Percentiles rank a stretch among this genome's conserved stretches.
These are phyloP conservation scores for Prototheca wickerhamii DNA, from an alignment of 163 green algal species.

Conservation along the genomic window DNA sequence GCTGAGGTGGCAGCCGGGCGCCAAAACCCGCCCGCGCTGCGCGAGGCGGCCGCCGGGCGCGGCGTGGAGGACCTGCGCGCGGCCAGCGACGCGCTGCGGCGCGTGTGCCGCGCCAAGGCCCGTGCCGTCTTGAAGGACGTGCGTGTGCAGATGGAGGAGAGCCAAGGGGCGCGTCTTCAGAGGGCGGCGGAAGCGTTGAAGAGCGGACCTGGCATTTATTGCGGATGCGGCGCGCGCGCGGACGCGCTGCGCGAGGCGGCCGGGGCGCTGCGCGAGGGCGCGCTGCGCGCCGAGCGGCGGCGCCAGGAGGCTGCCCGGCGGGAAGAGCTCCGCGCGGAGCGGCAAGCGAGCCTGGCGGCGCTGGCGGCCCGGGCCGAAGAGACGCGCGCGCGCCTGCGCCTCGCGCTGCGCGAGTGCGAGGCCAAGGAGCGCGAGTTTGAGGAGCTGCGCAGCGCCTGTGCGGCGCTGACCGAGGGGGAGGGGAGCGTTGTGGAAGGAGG, in stretches of 20 bases:
- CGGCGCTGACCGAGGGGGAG: too few relatives aligned
- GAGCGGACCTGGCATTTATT: too few relatives aligned
- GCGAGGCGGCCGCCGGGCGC: slow-evolving; percentile 20
- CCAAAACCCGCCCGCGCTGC: slow-evolving; percentile 48
- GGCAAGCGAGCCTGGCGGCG: neutral
- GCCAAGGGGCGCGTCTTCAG: slow-evolving; percentile 4
- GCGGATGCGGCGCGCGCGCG: too few relatives aligned
- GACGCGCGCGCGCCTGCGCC: too few relatives aligned
- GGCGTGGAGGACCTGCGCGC: slow-evolving; percentile 26
- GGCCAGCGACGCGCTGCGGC: slow-evolving; percentile 43
- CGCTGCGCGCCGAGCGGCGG: slow-evolving; percentile 2
- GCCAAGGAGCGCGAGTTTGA: too few relatives aligned
- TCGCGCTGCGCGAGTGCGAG: too few relatives aligned
- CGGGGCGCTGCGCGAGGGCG: too few relatives aligned
- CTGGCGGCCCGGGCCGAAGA: neutral
- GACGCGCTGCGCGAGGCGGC: too few relatives aligned
- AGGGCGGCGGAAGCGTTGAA: too few relatives aligned
- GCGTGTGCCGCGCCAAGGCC: slow-evolving; percentile 40
- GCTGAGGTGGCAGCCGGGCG: slow-evolving; percentile 41
- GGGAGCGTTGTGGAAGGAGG: too few relatives aligned
- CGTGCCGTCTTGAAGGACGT: slow-evolving; percentile 28
- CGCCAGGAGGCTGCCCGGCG: too few relatives aligned
- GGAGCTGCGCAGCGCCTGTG: too few relatives aligned
- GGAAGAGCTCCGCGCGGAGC: neutral
- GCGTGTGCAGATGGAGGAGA: slow-evolving; percentile 30